Conservation (phyloP, 805 yeast genomes). For the Saturnispora galanensis region DNA sequence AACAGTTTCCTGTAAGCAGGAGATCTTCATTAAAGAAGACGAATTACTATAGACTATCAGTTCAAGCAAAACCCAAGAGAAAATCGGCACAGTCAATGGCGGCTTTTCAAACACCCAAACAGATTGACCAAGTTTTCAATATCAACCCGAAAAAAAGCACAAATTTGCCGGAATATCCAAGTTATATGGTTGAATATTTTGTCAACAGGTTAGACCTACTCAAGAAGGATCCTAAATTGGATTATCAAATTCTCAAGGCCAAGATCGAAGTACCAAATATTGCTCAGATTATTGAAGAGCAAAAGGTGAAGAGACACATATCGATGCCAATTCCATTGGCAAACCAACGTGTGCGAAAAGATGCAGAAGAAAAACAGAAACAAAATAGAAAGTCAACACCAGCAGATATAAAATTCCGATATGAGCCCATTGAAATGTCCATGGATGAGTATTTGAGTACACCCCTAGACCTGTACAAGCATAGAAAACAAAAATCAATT, state of each 20-base stretch:
- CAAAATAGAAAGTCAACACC: constrained; percentile 11
- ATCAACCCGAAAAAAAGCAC: constrained; percentile 4
- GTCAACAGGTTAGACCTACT: constrained; percentile 8
- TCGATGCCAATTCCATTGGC: constrained; percentile 8
- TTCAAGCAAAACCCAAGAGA: constrained; percentile 4
- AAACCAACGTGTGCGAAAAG: neutral
- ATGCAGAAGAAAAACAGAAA: neutral
- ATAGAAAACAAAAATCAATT: constrained; percentile 6
- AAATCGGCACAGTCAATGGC: neutral
- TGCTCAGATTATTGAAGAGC: neutral
- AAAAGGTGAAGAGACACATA: neutral
- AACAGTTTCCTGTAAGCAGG: constrained; percentile 9
- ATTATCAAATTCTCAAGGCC: constrained; percentile 11
- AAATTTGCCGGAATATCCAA: constrained; percentile 9
- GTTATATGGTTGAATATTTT: constrained; percentile 13
- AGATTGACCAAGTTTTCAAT: constrained; percentile 10
- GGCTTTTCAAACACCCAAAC: constrained; percentile 3
- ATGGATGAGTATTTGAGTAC: constrained; percentile 12
- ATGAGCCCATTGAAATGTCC: constrained; percentile 10
- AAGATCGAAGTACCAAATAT: constrained; percentile 2
- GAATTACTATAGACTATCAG: constrained; percentile 5
- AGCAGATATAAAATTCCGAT: constrained; percentile 4
- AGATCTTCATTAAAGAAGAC: constrained; percentile 7
- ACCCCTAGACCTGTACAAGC: constrained; percentile 11
- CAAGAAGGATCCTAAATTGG: constrained; percentile 10